phyloP scores from a whole-genome alignment of 345 rosid genomes.

The Ceriops zippeliana region DNA sequence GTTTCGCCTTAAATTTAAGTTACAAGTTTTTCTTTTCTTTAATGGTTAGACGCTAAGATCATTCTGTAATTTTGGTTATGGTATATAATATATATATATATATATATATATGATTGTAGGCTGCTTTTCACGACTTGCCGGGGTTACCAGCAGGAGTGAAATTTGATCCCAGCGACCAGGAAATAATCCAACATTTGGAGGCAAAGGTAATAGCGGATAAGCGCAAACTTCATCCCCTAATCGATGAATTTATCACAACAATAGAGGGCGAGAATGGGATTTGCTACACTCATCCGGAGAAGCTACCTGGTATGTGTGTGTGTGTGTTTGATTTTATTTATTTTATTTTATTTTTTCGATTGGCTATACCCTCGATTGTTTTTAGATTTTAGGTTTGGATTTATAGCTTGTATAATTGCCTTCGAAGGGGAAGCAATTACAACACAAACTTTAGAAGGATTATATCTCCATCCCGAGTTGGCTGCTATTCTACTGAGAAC shows the following conservation, averaged over 20 bases:
- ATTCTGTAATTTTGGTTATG: not conserved
- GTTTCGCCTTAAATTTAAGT: not conserved
- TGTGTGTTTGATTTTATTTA: too few species aligned
- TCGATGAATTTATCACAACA: slow-evolving; percentile 82
- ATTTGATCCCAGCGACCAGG: slow-evolving; percentile 89
- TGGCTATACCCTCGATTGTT: too few species aligned
- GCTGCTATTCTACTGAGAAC: too few species aligned
- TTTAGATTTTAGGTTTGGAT: too few species aligned
- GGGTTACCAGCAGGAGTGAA: slow-evolving; percentile 94
- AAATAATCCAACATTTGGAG: slow-evolving; percentile 76
- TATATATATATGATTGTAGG: slow-evolving; percentile 23
- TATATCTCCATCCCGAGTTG: too few species aligned
- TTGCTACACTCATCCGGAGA: slow-evolving; percentile 95
- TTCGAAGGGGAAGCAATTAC: too few species aligned
- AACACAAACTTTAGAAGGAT: too few species aligned
- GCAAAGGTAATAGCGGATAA: slow-evolving; percentile 60
- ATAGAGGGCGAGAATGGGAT: slow-evolving; percentile 86
- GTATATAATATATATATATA: not conserved
- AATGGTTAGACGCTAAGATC: not conserved
- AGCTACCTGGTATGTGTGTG: slow-evolving; percentile 57
- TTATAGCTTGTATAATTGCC: too few species aligned
- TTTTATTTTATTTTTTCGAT: too few species aligned
- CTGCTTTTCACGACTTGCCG: slow-evolving; percentile 63
- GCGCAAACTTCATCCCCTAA: slow-evolving; percentile 69
- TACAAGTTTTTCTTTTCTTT: not conserved